These are phyloP conservation scores for Boletus vinaceobasis DNA, from an alignment of 768 basidiomycete species.

Conservation along the genomic window DNA sequence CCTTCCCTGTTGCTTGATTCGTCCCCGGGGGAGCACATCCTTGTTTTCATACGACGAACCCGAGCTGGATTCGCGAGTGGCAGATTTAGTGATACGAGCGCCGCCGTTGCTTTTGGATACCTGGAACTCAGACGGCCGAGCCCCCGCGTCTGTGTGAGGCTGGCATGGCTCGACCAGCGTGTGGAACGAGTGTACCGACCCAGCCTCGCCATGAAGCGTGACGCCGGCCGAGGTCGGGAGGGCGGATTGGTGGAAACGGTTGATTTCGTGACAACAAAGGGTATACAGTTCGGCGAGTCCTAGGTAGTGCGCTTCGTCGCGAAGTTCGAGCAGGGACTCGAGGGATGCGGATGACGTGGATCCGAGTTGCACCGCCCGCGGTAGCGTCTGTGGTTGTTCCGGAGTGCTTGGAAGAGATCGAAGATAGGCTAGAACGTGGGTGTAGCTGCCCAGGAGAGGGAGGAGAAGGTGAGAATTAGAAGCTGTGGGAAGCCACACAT, in stretches of 20 bases:
- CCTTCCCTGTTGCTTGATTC: slow-evolving; percentile 10
- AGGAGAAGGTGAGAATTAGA: slow-evolving; percentile 1
- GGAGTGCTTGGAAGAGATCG: slow-evolving; percentile 49
- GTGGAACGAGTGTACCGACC: slow-evolving; percentile 58
- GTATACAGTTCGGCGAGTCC: slow-evolving; percentile 60
- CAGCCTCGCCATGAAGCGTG: slow-evolving; percentile 38
- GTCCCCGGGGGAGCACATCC: slow-evolving; percentile 10
- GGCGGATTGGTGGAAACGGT: slow-evolving; percentile 43
- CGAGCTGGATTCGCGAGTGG: slow-evolving; percentile 4
- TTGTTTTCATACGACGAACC: slow-evolving; percentile 13
- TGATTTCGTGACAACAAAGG: slow-evolving; percentile 68
- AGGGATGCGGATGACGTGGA: slow-evolving; percentile 46
- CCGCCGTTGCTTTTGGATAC: neutral
- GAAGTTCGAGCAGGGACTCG: slow-evolving; percentile 68
- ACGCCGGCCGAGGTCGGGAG: slow-evolving; percentile 39
- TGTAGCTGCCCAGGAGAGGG: slow-evolving; percentile 46
- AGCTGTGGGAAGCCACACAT: neutral
- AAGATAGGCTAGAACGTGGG: slow-evolving; percentile 68
- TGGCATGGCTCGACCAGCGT: slow-evolving; percentile 57
- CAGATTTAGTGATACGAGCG: neutral
- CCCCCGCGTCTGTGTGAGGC: slow-evolving; percentile 13
- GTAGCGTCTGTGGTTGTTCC: slow-evolving; percentile 52
- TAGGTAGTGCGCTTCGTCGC: slow-evolving; percentile 78
- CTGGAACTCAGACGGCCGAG: slow-evolving; percentile 6
- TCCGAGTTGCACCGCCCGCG: slow-evolving; percentile 53